phyloP scores from a whole-genome alignment of 371 early-diverging fungal species.

The Furculomyces boomerangus region DNA sequence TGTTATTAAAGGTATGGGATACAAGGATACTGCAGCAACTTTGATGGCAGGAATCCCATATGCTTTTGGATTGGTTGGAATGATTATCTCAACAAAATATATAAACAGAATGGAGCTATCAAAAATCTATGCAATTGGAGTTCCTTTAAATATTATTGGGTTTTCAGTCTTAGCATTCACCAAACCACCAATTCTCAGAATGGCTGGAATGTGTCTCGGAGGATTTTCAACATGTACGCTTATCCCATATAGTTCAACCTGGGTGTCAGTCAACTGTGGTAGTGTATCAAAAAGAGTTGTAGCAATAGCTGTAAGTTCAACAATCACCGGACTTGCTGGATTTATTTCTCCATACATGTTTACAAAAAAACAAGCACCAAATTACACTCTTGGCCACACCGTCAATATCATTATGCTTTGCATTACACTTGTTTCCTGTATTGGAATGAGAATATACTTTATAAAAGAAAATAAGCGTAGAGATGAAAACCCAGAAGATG shows the following conservation, averaged over 20 bases:
- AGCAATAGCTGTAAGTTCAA: neutral
- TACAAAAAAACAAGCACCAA: neutral
- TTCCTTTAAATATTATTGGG: neutral
- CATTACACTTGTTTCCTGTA: neutral
- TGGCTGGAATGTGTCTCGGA: neutral
- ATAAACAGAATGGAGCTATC: neutral
- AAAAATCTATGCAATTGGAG: neutral
- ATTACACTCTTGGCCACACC: neutral
- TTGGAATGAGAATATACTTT: neutral
- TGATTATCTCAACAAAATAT: neutral
- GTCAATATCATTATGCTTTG: neutral
- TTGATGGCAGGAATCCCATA: constrained; percentile 1
- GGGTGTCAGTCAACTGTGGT: constrained; percentile 4
- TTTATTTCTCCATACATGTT: constrained; percentile 2
- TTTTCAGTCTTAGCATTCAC: neutral
- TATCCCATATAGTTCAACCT: neutral
- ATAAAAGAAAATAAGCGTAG: neutral
- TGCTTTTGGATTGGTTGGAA: constrained; percentile 1
- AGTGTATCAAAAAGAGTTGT: neutral
- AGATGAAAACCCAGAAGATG: neutral
- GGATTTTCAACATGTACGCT: neutral
- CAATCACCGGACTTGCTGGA: constrained; percentile 1
- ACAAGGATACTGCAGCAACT: neutral
- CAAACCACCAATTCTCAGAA: neutral
- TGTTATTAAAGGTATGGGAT: constrained; percentile 4